Evolutionary conservation across 768 basidiomycete species (phyloP), one percentile per base, ranked within the genome.

Genomic region (Boletus rubropictus): DNA sequence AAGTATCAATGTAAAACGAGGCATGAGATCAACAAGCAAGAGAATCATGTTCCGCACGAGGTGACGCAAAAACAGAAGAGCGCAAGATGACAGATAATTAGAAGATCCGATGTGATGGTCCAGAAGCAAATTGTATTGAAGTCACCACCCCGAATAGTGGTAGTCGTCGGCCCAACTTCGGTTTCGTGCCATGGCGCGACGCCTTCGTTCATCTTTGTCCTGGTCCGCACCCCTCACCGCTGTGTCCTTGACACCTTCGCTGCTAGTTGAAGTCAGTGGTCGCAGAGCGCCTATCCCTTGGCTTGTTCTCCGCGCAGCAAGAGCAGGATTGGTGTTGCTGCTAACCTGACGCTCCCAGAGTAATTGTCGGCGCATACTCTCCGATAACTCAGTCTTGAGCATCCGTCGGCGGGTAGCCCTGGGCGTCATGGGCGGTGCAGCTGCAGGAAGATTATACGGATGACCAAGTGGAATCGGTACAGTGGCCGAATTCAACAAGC

Each of bases 331-430:
- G 14, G 69, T 71, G 50, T 71, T 71, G 25, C 64, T 65, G 61
- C 79, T 79, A 52, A 84, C 77, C 52, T 85, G 82, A 12, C 85
- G 74, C 55, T 84, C 87, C 89, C 89, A 90, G 5, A 93, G 67
- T 47, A 93, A 62, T 56, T 92, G 87, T 38, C 85, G 72, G 18
- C 92, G 73, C 52, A 95, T 68, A 49, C 83, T 86, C 67, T 95
- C 92, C 27, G 86, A 84, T 60, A 95, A 72, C 66, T 95, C 92
- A 4, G 82, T 85, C 46, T 82, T 74, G 38, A 94, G 73, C 88
- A 94, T 94, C 54, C 79, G 76, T 41, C 88, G 74, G 3, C 92
- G 77, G 3, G 89, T 92, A 35, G 92, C 90, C 29, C 86, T 81
- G 0, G 92, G 92, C 1, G 89, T 89, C 54, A 85, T 84, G 3